Evolutionary conservation across 2,329 filamentous ascomycete genomes (phyloP), one percentile per base, ranked within the genome.

Genomic region (Lecanicillium sp.): DNA sequence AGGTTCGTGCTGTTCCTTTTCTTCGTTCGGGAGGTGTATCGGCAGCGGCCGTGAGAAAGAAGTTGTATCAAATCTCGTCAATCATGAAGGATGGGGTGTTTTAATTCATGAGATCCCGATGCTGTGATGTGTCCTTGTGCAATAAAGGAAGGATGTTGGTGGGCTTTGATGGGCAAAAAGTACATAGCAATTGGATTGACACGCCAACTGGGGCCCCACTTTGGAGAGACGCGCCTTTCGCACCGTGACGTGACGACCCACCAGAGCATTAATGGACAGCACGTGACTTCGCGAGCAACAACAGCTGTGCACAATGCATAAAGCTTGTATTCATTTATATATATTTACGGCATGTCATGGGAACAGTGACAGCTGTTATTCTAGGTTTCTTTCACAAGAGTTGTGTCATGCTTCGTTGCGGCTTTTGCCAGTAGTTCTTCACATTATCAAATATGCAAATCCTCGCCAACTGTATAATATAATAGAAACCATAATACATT

Each of bases 181-280:
- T 47, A 35, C 14, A 48, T 20, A 29, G 29, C 37, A 29, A 48
- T 41, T 41, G 37, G 37, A n/a, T 29, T 35, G 37, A 29, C 37
- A 47, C 30, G 30, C 29, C 15, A 12, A 15, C 15, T 41, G n/a
- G 36, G 26, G 35, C 37, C 29, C 29, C 36, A 41, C 44, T 48
- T 51, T 37, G 23, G 33, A 35, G 17, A 43, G 49, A 51, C 49
- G 49, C 49, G 49, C 44, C 49, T 35, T 48, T 35, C 32, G 19
- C 15, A 44, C 38, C 44, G 39, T 44, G 49, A 47, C 49, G 49
- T 51, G 49, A 51, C 49, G 39, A 43, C 20, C 39, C 49, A 46
- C 43, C 15, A 5, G 24, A 39, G 3, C 26, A n/a, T 44, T 50
- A 44, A 50, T 40, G 21, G 36, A 4, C 23, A 27, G 9, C 48